Conservation (phyloP, 1,139 yeast genomes). For the Petasospora fabianii region DNA sequence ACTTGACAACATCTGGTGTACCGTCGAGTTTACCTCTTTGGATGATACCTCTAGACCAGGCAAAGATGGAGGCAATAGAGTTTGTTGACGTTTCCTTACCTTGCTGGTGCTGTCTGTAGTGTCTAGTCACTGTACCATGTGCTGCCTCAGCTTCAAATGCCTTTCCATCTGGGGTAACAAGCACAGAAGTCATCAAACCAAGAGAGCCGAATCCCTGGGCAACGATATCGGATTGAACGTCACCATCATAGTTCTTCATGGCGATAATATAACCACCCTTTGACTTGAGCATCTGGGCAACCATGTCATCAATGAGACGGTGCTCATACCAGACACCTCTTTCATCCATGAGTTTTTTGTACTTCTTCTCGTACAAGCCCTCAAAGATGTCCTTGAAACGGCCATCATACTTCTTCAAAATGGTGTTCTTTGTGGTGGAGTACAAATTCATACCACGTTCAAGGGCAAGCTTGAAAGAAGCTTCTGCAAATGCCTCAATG, state of each 20-base stretch:
- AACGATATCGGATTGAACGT: slow-evolving; percentile 79
- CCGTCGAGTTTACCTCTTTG: slow-evolving; percentile 76
- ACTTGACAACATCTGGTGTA: slow-evolving; percentile 66
- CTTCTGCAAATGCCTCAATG: slow-evolving; percentile 73
- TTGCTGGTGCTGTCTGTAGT: slow-evolving; percentile 77
- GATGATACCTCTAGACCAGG: slow-evolving; percentile 81
- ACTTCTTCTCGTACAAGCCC: slow-evolving; percentile 54
- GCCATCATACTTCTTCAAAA: slow-evolving; percentile 78
- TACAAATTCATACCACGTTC: slow-evolving; percentile 52
- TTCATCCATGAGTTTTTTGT: slow-evolving; percentile 56
- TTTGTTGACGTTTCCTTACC: slow-evolving; percentile 84
- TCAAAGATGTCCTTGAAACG: slow-evolving; percentile 78
- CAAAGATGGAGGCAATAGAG: slow-evolving; percentile 81
- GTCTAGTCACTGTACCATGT: slow-evolving; percentile 86
- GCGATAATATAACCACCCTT: slow-evolving; percentile 84
- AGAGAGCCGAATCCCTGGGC: slow-evolving; percentile 86
- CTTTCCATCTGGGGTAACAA: slow-evolving; percentile 84
- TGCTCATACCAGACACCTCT: slow-evolving; percentile 77
- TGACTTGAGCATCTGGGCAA: slow-evolving; percentile 83
- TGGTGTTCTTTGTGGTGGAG: slow-evolving; percentile 76
- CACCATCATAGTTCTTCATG: slow-evolving; percentile 83
- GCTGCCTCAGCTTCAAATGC: slow-evolving; percentile 84
- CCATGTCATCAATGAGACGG: slow-evolving; percentile 84
- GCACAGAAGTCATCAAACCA: slow-evolving; percentile 80
- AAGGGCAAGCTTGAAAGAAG: slow-evolving; percentile 73